Conservation (phyloP, 441 rosid genomes). For the Gossypium schwendimanii region DNA sequence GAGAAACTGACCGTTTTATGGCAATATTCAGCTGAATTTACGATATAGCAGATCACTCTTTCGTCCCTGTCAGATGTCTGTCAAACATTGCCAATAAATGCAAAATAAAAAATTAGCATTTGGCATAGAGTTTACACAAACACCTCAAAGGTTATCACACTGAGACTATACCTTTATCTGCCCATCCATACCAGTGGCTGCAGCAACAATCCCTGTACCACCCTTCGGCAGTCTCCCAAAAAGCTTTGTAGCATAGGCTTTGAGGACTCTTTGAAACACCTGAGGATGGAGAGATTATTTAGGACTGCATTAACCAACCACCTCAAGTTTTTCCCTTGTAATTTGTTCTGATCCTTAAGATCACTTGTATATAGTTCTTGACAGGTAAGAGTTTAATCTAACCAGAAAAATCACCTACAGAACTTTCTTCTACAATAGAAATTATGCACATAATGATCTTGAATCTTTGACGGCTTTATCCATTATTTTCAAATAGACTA, state of each 20-base stretch:
- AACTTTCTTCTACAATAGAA: slow-evolving; percentile 3
- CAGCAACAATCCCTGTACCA: slow-evolving; percentile 95
- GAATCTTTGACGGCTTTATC: neutral
- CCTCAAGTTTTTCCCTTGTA: neutral
- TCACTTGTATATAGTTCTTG: neutral
- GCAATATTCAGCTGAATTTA: slow-evolving; percentile 96
- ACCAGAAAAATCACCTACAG: neutral
- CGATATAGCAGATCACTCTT: slow-evolving; percentile 87
- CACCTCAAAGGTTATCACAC: neutral
- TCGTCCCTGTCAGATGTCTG: slow-evolving; percentile 98
- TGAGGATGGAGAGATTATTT: slow-evolving; percentile 23
- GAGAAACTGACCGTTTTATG: slow-evolving; percentile 69
- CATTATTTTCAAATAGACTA: neutral
- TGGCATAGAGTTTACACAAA: neutral
- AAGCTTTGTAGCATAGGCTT: slow-evolving; percentile 89
- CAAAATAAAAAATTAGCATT: slow-evolving; percentile 16
- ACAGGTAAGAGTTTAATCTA: neutral
- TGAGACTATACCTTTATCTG: slow-evolving; percentile 70
- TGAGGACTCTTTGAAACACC: slow-evolving; percentile 96
- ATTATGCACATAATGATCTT: neutral
- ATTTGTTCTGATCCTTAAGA: neutral
- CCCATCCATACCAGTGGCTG: slow-evolving; percentile 97
- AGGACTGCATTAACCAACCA: neutral
- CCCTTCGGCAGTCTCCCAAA: slow-evolving; percentile 86
- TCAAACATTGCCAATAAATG: slow-evolving; percentile 21